Base-by-base conservation (phyloP, 257 asterid species). In the Solanum bukasovii region DNA sequence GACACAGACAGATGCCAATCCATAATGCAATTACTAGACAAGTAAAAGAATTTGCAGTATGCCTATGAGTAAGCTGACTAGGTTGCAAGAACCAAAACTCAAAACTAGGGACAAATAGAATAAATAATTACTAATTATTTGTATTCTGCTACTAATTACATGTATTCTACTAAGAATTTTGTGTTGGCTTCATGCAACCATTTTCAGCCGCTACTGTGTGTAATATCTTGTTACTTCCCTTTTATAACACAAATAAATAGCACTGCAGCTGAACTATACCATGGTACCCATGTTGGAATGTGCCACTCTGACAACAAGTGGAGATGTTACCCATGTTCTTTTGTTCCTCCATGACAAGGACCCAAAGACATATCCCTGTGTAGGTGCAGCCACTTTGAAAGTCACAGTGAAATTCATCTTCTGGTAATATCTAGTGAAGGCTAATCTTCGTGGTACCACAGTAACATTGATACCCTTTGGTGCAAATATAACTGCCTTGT, bases 341-440 rank as follows among this genome's bases (percentile, higher is more conserved):
- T 83, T 92, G 87, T 87, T 95, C 93, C 96, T 94, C 99, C 99
- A 96, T 37, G 98, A 89, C 90, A 96, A 90, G 7, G 94, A 95
- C 86, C 99, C 99, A 40, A 96, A 96, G 38, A 91, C 95, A 90
- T 96, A 95, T 37, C 93, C 96, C 34, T 88, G 90, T 13, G 93
- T 13, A 1, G 98, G 98, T 56, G 89, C 94, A 86, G 87, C 90
- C 61, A 91, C 94, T 92, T 93, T 93, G 86, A 96, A 96, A 67
- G 82, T 91, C 56, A 96, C 93, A 1, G 93, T 93, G 89, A 94
- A 96, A 83, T 87, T 92, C 59, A 94, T 89, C 94, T 90, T 96
- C 92, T 95, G 94, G 10, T 95, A 94, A 21, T 91, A 93, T 44
- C 92, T 88, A 23, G 44, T 71, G 61, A 94, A 96, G 77, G 84